Conservation (phyloP, 148 eudicot genomes). For the Arctostaphylos glauca region DNA sequence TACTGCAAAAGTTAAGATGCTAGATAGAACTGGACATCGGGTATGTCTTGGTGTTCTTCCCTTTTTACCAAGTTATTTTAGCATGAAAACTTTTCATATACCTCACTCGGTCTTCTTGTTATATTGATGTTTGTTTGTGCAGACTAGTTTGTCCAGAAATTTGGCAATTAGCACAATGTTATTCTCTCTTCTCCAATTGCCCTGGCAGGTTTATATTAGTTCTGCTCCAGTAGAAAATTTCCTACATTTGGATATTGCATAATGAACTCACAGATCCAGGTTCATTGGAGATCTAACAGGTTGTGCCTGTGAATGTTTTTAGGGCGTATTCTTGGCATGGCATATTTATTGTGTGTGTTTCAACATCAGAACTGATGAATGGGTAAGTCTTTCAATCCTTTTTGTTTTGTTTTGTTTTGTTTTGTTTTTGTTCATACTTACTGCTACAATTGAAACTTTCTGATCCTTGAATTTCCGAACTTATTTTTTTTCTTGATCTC, state of each 20-base stretch:
- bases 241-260: neutral
- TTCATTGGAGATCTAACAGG: conserved; percentile 7
- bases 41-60: conserved; percentile 21
- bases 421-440: neutral
- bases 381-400: conserved; percentile 42
- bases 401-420: neutral
- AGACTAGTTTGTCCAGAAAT: conserved; percentile 20
- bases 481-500: neutral
- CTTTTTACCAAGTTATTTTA: neutral
- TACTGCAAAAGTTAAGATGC: conserved; percentile 6
- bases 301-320: conserved; percentile 18
- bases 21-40: conserved; percentile 11
- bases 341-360: conserved; percentile 68
- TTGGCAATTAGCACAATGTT: conserved; percentile 65
- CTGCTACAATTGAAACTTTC: neutral
- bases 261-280: neutral
- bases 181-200: conserved; percentile 63
- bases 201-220: conserved; percentile 64
- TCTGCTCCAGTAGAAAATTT: neutral
- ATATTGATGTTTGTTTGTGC: neutral
- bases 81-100: neutral
- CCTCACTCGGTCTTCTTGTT: neutral
- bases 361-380: conserved; percentile 81
- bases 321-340: conserved; percentile 69
- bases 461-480: neutral